Conservation (phyloP, 2,329 filamentous ascomycete species). For the Plectosphaerella plurivora region DNA sequence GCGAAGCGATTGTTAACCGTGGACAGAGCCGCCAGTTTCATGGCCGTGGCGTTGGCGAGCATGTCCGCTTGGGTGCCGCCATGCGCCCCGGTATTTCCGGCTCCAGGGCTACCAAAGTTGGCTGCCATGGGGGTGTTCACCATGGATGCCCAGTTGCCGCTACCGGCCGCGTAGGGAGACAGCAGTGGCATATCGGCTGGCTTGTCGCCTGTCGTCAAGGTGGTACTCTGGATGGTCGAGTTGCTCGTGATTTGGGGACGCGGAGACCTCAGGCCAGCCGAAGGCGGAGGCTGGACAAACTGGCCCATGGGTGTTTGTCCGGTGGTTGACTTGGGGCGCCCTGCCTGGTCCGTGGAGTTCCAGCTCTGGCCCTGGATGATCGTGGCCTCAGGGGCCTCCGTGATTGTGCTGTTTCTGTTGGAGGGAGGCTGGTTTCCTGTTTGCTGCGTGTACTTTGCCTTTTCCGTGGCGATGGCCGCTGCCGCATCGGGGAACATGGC, state of each 20-base stretch:
- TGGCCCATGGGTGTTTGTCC: constrained; percentile 72
- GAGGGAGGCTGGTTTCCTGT: constrained; percentile 86
- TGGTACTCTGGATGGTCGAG: constrained; percentile 76
- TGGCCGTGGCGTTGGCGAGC: constrained; percentile 97
- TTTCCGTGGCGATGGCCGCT: constrained; percentile 96
- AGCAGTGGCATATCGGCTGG: constrained; percentile 72
- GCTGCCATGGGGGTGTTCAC: constrained; percentile 94
- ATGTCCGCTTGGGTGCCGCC: constrained; percentile 79
- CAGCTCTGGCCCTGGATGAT: constrained; percentile 72
- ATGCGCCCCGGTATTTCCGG: constrained; percentile 23
- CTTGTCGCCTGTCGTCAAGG: constrained; percentile 68
- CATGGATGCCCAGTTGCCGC: constrained; percentile 98
- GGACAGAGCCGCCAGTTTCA: constrained; percentile 95
- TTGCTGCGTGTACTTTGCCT: constrained; percentile 94
- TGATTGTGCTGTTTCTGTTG: constrained; percentile 83
- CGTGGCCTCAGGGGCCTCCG: constrained; percentile 52
- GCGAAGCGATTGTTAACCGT: constrained; percentile 98
- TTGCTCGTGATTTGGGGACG: constrained; percentile 65
- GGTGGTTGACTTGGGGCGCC: neutral
- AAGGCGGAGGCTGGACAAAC: constrained; percentile 75
- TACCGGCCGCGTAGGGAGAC: constrained; percentile 75
- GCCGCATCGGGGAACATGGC: constrained; percentile 99
- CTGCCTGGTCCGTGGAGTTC: constrained; percentile 56
- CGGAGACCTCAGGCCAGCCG: constrained; percentile 67
- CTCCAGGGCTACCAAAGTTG: constrained; percentile 61